Conservation (phyloP, 306 rosid species). For the Quercus aquifolioides region DNA sequence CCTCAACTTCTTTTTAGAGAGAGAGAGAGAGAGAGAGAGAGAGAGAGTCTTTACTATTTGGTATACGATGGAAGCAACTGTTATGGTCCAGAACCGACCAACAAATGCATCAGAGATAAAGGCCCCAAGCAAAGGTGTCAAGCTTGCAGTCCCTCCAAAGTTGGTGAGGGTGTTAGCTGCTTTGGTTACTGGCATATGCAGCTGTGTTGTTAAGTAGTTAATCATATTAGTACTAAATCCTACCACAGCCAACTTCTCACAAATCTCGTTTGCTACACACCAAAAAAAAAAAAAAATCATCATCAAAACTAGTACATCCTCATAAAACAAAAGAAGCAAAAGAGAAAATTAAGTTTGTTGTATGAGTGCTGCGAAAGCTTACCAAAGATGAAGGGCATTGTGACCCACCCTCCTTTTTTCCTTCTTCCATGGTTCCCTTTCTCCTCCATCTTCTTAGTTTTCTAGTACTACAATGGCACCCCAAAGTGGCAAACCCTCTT, state of each 20-base stretch:
- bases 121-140: constrained; percentile 93
- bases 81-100: constrained; percentile 84
- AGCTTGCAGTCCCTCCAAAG: constrained; percentile 77
- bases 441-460: constrained; percentile 37
- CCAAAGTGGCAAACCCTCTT: background rate
- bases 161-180: constrained; percentile 91
- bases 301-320: background rate
- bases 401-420: constrained; percentile 70
- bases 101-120: constrained; percentile 72
- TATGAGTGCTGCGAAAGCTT: constrained; percentile 4
- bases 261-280: constrained; percentile 58
- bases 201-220: constrained; percentile 78
- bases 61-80: constrained; percentile 68
- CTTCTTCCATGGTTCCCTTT: constrained; percentile 30
- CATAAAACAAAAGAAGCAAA: background rate
- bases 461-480: constrained; percentile 10
- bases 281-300: background rate
- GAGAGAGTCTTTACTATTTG: constrained; percentile 45
- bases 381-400: constrained; percentile 99
- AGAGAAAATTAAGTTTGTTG: background rate
- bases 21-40: background rate
- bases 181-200: constrained; percentile 81
- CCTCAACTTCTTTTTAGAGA: background rate
- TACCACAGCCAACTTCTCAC: constrained; percentile 95
- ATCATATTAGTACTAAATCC: constrained; percentile 82